Evolutionary conservation across 1,284 basidiomycete genomes (phyloP).

Genomic region (Caloboletus firmus): DNA sequence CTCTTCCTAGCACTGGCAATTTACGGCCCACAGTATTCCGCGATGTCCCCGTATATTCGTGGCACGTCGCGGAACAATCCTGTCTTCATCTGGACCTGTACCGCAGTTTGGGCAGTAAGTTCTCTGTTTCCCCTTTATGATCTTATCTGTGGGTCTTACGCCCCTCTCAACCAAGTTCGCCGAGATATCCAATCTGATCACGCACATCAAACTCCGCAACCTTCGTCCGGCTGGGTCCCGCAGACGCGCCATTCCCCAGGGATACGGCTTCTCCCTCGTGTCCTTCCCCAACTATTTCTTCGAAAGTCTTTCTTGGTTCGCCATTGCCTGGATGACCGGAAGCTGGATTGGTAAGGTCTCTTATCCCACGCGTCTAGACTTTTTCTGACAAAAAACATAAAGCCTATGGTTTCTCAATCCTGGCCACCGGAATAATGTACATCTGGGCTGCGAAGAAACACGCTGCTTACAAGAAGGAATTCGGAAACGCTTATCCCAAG

Average conservation of each 20-base stretch:
- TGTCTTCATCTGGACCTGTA: slow-evolving; percentile 66
- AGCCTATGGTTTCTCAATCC: slow-evolving; percentile 75
- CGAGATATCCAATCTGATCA: slow-evolving; percentile 84
- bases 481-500: slow-evolving; percentile 81
- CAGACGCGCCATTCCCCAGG: slow-evolving; percentile 81
- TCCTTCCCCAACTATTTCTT: slow-evolving; percentile 97
- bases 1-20: slow-evolving; percentile 76
- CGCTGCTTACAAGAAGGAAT: slow-evolving; percentile 88
- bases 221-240: slow-evolving; percentile 83
- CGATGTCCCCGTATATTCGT: slow-evolving; percentile 58
- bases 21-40: slow-evolving; percentile 73
- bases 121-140: not conserved
- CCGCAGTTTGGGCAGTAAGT: slow-evolving; percentile 76
- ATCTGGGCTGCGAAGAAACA: slow-evolving; percentile 95
- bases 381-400: slow-evolving; percentile 10
- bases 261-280: slow-evolving; percentile 83
- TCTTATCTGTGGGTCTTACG: not conserved
- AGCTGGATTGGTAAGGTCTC: slow-evolving; percentile 66
- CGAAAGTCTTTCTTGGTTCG: slow-evolving; percentile 79
- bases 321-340: slow-evolving; percentile 77
- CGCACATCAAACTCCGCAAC: slow-evolving; percentile 80
- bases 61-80: slow-evolving; percentile 71
- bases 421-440: slow-evolving; percentile 75
- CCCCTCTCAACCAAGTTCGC: slow-evolving; percentile 56
- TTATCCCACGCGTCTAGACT: not conserved